Conservation (phyloP, 1,284 basidiomycete species). For the Fomitopsis pinicola region DNA sequence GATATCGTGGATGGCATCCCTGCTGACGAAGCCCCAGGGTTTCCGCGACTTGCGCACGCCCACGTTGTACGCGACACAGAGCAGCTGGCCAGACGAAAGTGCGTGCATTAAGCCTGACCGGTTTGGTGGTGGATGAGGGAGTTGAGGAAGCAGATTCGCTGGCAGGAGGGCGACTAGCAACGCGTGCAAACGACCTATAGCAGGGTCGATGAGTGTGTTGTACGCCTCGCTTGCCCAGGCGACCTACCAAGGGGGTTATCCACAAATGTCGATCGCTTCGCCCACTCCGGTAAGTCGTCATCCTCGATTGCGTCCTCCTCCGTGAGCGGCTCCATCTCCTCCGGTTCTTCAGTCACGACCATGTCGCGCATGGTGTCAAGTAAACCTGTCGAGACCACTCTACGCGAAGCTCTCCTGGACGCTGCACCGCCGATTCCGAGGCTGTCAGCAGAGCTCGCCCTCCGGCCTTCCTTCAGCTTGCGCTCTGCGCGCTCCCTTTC, state of each 20-base stretch:
- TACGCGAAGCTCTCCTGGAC: conserved; percentile 27
- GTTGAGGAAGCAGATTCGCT: conserved; percentile 36
- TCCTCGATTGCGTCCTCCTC: conserved; percentile 58
- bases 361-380: conserved; percentile 44
- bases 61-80: conserved; percentile 78
- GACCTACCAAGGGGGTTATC: conserved; percentile 55
- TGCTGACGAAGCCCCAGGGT: conserved; percentile 85
- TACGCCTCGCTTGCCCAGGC: background rate
- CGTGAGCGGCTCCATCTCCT: conserved; percentile 42
- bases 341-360: conserved; percentile 56
- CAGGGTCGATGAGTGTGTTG: background rate
- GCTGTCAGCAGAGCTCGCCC: conserved; percentile 48
- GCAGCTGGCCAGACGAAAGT: conserved; percentile 73
- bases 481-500: conserved; percentile 34
- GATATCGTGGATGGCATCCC: conserved; percentile 77
- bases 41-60: conserved; percentile 74
- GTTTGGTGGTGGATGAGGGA: conserved; percentile 36
- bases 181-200: conserved; percentile 55
- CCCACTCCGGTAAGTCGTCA: conserved; percentile 72
- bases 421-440: conserved; percentile 9
- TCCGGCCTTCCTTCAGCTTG: conserved; percentile 34
- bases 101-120: conserved; percentile 46
- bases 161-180: conserved; percentile 48
- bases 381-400: conserved; percentile 54
- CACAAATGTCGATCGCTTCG: conserved; percentile 49